Evolutionary conservation across 441 rosid species (phyloP), one percentile per base, ranked within the genome.

Genomic region (Aquilaria agallochum): DNA sequence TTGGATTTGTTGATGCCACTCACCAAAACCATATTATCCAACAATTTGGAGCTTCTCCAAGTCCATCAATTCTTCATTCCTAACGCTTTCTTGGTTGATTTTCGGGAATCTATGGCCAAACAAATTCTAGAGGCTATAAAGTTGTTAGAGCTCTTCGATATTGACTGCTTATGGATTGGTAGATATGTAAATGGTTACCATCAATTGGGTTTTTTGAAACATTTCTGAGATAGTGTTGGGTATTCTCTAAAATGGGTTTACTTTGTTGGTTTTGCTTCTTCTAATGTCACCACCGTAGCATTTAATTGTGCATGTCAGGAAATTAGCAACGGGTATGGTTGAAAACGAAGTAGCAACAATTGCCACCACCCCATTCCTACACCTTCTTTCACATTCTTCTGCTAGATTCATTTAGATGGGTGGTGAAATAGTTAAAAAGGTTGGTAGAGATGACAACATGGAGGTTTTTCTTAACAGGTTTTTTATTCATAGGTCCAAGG

Each of bases 151-250:
- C 60, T 80, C 68, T 60, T 70, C 56, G 2, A 82, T 74, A 13
- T 86, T 68, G 9, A 85, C 50, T 68, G 86, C 76, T n/a, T 77
- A 78, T 61, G 83, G 85, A 64, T 68, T 71, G 0, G 97, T 71
- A 48, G 97, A 90, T 66, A 90, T 66, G 69, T 64, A 86, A n/a
- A 93, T 47, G 13, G 97, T 88, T 50, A 86, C 55, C 7, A 65
- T 69, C n/a, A 57, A 49, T 46, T 78, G 68, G 48, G 69, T 56
- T 49, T 68, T 5, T 0, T 57, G 50, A 11, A 63, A 53, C 56
- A 70, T 55, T 30, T 67, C 68, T 34, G 56, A 45, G 27, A 20
- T 20, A 31, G 52, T 69, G 48, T 68, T 56, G 4, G 58, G 15
- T 11, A 61, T 55, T 50, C 31, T 20, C 15, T 58, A 57, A 20